phyloP scores from a whole-genome alignment of 2,329 filamentous ascomycete genomes.

The Fusarium albosuccineum region DNA sequence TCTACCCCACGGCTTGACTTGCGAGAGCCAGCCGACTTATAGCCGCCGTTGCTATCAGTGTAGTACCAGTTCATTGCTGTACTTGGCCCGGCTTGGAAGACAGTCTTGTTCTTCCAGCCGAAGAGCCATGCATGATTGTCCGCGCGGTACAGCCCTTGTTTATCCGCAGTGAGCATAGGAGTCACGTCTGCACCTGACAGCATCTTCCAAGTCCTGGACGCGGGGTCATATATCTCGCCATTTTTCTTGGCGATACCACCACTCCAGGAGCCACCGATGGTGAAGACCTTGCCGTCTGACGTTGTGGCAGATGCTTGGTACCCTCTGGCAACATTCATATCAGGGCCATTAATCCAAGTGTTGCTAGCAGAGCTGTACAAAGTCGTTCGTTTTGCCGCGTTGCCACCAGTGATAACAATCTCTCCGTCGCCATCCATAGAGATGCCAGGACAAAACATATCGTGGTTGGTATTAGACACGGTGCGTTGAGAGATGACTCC shows the following conservation, averaged over 20 bases:
- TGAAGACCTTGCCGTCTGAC: not conserved
- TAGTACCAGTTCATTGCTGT: constrained; percentile 4
- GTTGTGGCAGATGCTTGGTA: not conserved
- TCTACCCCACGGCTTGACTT: constrained; percentile 50
- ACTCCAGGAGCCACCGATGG: not conserved
- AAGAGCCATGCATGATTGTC: not conserved
- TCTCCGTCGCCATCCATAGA: constrained; percentile 62
- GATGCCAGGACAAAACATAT: constrained; percentile 71
- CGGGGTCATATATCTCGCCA: not conserved
- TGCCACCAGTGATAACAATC: constrained; percentile 68
- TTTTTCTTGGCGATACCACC: not conserved
- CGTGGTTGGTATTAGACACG: constrained; percentile 60
- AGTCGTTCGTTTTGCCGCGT: constrained; percentile 61
- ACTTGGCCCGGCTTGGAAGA: not conserved
- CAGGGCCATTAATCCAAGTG: constrained; percentile 9
- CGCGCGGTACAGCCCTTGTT: not conserved
- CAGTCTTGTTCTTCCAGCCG: not conserved
- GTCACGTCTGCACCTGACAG: not conserved
- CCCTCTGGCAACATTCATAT: constrained; percentile 18
- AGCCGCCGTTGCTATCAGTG: not conserved
- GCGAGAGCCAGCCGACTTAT: constrained; percentile 42
- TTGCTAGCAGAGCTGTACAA: constrained; percentile 55
- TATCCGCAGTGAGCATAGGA: constrained; percentile 1
- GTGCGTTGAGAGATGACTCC: constrained; percentile 19
- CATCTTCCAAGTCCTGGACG: not conserved